Percentiles rank a stretch among this genome's conserved stretches.
phyloP scores from a whole-genome alignment of 106 monocot genomes.

The Phalaenopsis aphrodite region DNA sequence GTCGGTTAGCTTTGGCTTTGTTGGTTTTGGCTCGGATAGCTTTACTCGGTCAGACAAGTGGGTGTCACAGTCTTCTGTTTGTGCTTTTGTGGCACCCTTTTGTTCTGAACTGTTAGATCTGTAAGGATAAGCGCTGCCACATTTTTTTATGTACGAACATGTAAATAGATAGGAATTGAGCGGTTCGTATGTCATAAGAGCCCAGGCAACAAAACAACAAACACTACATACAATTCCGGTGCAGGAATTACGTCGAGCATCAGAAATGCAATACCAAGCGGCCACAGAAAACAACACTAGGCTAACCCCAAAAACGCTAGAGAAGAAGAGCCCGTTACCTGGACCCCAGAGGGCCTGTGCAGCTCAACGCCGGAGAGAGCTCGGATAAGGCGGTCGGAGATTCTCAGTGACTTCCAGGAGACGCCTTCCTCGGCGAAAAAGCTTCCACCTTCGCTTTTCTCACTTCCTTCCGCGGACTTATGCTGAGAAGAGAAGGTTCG shows the following conservation, averaged over 20 bases:
- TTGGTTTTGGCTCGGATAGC: too few species aligned
- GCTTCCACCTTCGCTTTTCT: neutral
- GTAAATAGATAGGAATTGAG: too few species aligned
- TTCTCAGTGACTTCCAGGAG: conserved; percentile 68
- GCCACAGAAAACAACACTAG: neutral
- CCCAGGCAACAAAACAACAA: neutral
- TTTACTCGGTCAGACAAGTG: too few species aligned
- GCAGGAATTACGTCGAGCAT: conserved; percentile 15
- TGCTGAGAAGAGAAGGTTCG: conserved; percentile 12
- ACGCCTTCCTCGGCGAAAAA: conserved; percentile 70
- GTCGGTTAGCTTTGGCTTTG: too few species aligned
- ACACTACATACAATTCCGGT: neutral
- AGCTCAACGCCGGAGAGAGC: conserved; percentile 44
- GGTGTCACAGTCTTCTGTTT: too few species aligned
- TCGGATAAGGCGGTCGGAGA: conserved; percentile 47
- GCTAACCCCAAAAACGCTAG: neutral
- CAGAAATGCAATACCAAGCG: neutral
- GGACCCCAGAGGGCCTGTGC: conserved; percentile 62
- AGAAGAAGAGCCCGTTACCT: conserved; percentile 26
- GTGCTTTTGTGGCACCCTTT: too few species aligned
- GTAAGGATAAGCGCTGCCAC: too few species aligned
- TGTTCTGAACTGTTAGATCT: too few species aligned
- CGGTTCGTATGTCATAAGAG: too few species aligned
- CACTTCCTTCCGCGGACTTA: neutral
- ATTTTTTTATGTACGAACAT: too few species aligned